Evolutionary conservation across 768 basidiomycete genomes (phyloP).

Genomic region (Lyophyllum decastes): DNA sequence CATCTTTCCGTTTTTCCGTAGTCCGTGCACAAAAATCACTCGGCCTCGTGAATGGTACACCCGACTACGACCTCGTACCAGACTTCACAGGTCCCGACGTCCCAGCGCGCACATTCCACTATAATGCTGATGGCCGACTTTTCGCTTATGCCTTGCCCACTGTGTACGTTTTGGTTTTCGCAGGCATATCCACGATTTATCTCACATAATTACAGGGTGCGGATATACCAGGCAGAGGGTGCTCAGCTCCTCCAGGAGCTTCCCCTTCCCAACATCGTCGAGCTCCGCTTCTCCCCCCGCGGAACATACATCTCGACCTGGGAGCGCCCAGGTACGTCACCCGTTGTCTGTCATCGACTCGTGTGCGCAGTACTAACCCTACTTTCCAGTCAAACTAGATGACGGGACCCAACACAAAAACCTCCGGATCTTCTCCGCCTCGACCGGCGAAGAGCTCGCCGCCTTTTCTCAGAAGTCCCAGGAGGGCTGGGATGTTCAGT

Average conservation of each 20-base stretch:
- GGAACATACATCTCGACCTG: constrained; percentile 94
- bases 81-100: constrained; percentile 69
- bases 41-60: constrained; percentile 81
- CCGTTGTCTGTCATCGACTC: neutral
- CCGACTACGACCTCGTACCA: constrained; percentile 67
- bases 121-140: constrained; percentile 85
- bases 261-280: constrained; percentile 71
- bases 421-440: constrained; percentile 84
- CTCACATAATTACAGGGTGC: constrained; percentile 49
- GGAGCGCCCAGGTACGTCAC: constrained; percentile 76
- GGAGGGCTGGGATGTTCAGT: constrained; percentile 91
- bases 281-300: constrained; percentile 89
- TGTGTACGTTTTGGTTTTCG: constrained; percentile 49
- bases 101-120: constrained; percentile 73
- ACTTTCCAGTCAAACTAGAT: constrained; percentile 70
- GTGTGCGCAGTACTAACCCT: neutral
- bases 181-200: constrained; percentile 2
- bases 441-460: constrained; percentile 84
- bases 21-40: constrained; percentile 95
- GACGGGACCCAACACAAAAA: constrained; percentile 94
- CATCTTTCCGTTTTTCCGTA: constrained; percentile 30
- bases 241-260: constrained; percentile 77
- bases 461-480: constrained; percentile 88
- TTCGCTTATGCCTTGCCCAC: constrained; percentile 82
- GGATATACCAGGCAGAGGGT: constrained; percentile 75